phyloP scores from a whole-genome alignment of 2,329 filamentous ascomycete species.

The Chalaropsis ovoidea region DNA sequence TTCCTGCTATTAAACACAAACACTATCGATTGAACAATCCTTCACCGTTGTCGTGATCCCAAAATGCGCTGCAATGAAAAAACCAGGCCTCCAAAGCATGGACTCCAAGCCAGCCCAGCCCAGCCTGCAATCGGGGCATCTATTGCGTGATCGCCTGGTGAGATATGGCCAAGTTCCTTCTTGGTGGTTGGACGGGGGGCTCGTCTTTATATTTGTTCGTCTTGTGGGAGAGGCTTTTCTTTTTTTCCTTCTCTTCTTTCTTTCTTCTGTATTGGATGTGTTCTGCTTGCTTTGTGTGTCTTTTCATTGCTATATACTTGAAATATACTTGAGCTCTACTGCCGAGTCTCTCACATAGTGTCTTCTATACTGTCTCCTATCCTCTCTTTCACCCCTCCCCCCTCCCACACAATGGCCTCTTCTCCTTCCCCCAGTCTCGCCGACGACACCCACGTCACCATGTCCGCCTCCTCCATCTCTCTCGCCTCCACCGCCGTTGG shows the following conservation, averaged over 20 bases:
- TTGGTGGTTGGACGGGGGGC: background rate
- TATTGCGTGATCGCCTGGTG: slow-evolving; percentile 17
- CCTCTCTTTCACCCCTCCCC: background rate
- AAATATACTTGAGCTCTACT: background rate
- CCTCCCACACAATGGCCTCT: slow-evolving; percentile 19
- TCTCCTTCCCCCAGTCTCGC: slow-evolving; percentile 22
- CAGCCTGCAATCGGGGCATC: slow-evolving; percentile 4
- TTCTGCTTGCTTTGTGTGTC: background rate
- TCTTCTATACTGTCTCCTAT: slow-evolving; percentile 17
- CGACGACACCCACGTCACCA: slow-evolving; percentile 20
- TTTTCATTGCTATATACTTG: background rate
- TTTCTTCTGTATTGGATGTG: background rate
- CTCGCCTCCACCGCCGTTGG: slow-evolving; percentile 26
- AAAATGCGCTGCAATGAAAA: too few relatives aligned
- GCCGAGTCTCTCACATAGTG: too few relatives aligned
- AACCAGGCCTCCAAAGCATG: too few relatives aligned
- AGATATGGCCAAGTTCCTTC: slow-evolving; percentile 8
- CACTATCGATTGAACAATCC: too few relatives aligned
- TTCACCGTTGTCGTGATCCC: too few relatives aligned
- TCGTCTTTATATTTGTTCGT: slow-evolving; percentile 2
- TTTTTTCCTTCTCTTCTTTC: slow-evolving; percentile 19
- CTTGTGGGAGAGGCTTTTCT: background rate
- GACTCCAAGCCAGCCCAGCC: too few relatives aligned
- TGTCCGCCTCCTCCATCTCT: slow-evolving; percentile 23
- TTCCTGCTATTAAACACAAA: too few relatives aligned